Conservation (phyloP, 768 basidiomycete genomes). For the Termitomyces titanicus region DNA sequence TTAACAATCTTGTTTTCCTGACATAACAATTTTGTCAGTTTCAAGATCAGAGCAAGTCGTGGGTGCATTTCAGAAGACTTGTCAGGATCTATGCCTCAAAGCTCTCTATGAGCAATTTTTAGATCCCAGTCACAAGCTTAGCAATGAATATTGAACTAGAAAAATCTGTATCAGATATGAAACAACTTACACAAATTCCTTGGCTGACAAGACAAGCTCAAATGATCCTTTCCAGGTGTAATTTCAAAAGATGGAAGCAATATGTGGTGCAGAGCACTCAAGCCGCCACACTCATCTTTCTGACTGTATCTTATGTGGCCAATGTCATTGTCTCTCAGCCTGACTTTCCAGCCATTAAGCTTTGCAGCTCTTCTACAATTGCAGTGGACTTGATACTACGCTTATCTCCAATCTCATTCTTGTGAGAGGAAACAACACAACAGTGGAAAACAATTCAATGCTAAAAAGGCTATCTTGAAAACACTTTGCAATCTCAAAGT, state of each 20-base stretch:
- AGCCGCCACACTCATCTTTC: no score
- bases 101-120: not conserved
- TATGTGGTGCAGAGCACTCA: no score
- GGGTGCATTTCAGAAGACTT: not conserved
- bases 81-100: not conserved
- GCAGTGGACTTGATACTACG: conserved; percentile 54
- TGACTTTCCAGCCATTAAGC: conserved; percentile 26
- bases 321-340: not conserved
- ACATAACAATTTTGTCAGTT: not conserved
- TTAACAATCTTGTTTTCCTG: not conserved
- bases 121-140: not conserved
- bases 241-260: no score
- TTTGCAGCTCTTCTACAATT: conserved; percentile 52
- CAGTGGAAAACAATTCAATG: conserved; percentile 67
- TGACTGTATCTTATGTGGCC: conserved; percentile 38
- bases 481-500: conserved; percentile 58
- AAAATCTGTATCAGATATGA: not conserved
- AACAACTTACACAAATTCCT: not conserved
- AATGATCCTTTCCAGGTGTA: no score
- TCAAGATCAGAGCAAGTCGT: not conserved
- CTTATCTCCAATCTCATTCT: conserved; percentile 58
- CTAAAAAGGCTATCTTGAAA: conserved; percentile 56
- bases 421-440: conserved; percentile 55
- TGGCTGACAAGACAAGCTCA: not conserved
- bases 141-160: no score